Conservation (phyloP, 2,329 filamentous ascomycete genomes). For the Nemania serpens region DNA sequence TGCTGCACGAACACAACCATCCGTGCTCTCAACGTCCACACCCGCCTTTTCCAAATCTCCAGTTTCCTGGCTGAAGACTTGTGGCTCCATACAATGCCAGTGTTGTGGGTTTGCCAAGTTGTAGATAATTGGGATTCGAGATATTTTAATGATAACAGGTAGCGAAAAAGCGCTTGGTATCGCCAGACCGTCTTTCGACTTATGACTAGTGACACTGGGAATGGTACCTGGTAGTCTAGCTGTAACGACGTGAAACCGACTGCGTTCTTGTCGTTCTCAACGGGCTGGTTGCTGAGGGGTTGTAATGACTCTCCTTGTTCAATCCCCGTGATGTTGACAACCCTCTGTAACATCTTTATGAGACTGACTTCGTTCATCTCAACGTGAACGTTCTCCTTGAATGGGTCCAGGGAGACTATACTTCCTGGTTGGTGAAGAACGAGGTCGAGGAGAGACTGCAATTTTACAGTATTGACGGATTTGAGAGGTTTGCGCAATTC, state of each 20-base stretch:
- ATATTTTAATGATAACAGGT: constrained; percentile 86
- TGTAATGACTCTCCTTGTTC: constrained; percentile 86
- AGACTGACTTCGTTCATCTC: constrained; percentile 95
- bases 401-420: constrained; percentile 90
- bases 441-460: constrained; percentile 94
- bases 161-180: constrained; percentile 95
- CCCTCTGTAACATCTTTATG: constrained; percentile 91
- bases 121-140: constrained; percentile 84
- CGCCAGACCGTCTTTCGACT: constrained; percentile 95
- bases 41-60: constrained; percentile 89
- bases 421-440: constrained; percentile 95
- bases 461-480: constrained; percentile 86
- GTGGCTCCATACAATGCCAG: constrained; percentile 80
- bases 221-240: constrained; percentile 92
- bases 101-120: constrained; percentile 89
- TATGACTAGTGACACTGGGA: constrained; percentile 93
- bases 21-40: constrained; percentile 87
- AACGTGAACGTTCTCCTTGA: constrained; percentile 98
- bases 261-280: constrained; percentile 85
- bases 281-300: constrained; percentile 67
- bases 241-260: constrained; percentile 90
- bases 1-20: constrained; percentile 99
- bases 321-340: constrained; percentile 94
- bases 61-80: constrained; percentile 73
- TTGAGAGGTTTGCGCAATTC: constrained; percentile 90